Conservation (phyloP, 2,329 filamentous ascomycete species). For the Fusarium sp. region DNA sequence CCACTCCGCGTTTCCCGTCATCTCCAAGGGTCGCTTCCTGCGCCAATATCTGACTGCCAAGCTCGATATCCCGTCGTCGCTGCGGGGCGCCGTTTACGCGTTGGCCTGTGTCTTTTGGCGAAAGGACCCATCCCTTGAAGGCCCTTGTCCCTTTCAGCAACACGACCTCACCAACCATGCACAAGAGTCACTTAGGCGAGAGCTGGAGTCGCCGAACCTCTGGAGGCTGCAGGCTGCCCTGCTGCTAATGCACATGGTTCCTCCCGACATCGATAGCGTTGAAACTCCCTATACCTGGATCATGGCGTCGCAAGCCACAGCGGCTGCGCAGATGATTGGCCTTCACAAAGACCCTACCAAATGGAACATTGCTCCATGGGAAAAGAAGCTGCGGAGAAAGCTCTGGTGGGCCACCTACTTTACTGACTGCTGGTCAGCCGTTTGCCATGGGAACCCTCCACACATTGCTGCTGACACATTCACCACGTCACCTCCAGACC, state of each 20-base stretch:
- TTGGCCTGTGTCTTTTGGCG: conserved; percentile 57
- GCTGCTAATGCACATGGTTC: conserved; percentile 58
- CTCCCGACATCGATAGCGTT: conserved; percentile 58
- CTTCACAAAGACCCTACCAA: conserved; percentile 56
- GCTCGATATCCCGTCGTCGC: conserved; percentile 55
- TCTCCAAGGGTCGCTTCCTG: conserved; percentile 59
- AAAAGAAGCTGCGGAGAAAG: conserved; percentile 57
- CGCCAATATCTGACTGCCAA: conserved; percentile 52
- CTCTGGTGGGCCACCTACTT: conserved; percentile 60
- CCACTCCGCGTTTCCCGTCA: conserved; percentile 56
- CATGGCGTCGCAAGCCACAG: conserved; percentile 55
- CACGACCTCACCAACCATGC: conserved; percentile 56
- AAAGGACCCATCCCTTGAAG: conserved; percentile 47
- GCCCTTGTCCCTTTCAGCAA: conserved; percentile 52
- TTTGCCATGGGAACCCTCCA: conserved; percentile 60
- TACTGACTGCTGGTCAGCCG: conserved; percentile 58
- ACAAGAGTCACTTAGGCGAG: conserved; percentile 56
- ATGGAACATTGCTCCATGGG: conserved; percentile 57
- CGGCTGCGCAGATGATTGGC: conserved; percentile 59
- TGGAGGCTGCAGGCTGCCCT: conserved; percentile 60
- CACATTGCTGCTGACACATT: conserved; percentile 56
- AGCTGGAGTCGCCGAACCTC: conserved; percentile 60
- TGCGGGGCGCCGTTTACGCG: conserved; percentile 59
- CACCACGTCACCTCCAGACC: conserved; percentile 51
- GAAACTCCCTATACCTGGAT: conserved; percentile 60